Evolutionary conservation across 768 basidiomycete genomes (phyloP).

Genomic region (Saitozyma podzolica): DNA sequence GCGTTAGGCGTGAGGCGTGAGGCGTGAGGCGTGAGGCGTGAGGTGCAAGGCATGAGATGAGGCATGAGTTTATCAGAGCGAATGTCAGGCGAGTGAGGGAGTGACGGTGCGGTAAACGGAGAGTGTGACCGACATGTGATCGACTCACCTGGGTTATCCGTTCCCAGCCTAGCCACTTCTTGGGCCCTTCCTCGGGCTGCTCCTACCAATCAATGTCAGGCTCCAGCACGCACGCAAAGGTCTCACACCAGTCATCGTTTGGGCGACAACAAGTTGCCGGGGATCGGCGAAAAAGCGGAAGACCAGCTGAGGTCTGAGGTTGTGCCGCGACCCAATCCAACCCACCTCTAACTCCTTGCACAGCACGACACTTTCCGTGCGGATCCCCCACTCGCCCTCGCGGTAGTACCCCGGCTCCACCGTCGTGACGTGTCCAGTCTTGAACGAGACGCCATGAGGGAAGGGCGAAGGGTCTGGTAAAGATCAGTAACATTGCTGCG

Average conservation of each 20-base stretch:
- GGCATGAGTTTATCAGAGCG: too few species aligned
- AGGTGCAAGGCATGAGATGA: too few species aligned
- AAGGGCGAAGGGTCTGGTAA: constrained; percentile 68
- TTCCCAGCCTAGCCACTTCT: constrained; percentile 83
- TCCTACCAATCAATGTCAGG: too few species aligned
- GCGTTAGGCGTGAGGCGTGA: too few species aligned
- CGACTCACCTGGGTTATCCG: constrained; percentile 64
- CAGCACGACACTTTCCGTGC: constrained; percentile 82
- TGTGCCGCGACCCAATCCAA: not conserved
- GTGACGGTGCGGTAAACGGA: too few species aligned
- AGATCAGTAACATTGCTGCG: not conserved
- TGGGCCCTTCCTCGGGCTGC: constrained; percentile 58
- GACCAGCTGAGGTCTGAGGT: not conserved
- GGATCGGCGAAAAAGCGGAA: not conserved
- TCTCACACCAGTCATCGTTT: not conserved
- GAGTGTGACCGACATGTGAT: not conserved
- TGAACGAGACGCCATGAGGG: constrained; percentile 65
- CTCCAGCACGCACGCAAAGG: too few species aligned
- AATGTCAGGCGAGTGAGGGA: too few species aligned
- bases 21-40: too few species aligned
- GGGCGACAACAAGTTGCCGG: not conserved
- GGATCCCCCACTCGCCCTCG: constrained; percentile 80
- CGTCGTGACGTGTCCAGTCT: constrained; percentile 85
- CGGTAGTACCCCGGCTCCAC: constrained; percentile 93
- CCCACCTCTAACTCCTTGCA: constrained; percentile 68